A percentile compares a stretch with the other conserved stretches of the same genome.
Evolutionary conservation across 2,329 filamentous ascomycete genomes (phyloP).

Genomic region (Diaporthe aspalathi): DNA sequence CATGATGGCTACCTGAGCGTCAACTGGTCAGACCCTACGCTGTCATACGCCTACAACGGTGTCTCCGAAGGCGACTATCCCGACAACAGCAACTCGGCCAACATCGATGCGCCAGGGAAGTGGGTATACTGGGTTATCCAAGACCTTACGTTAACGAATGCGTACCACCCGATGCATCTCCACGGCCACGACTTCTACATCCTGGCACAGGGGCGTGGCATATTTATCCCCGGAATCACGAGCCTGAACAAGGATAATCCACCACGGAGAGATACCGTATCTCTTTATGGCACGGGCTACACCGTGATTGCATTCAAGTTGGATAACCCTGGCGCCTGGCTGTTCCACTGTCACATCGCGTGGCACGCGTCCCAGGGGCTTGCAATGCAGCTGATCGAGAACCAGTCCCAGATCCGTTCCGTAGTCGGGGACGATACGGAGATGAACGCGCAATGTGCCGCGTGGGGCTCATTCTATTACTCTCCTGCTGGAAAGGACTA

Average conservation of each 20-base stretch:
- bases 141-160: conserved; percentile 25
- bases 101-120: conserved; percentile 2
- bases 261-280: conserved; percentile 52
- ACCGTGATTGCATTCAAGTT: conserved; percentile 48
- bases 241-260: conserved; percentile 47
- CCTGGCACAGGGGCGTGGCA: conserved; percentile 47
- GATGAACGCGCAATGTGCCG: background rate
- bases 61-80: conserved; percentile 1
- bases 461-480: background rate
- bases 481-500: background rate
- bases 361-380: conserved; percentile 53
- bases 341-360: conserved; percentile 46
- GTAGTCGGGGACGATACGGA: conserved; percentile 14
- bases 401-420: conserved; percentile 34
- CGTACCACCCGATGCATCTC: conserved; percentile 59
- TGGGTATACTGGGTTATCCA: conserved; percentile 33
- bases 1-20: conserved; percentile 23
- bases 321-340: conserved; percentile 48
- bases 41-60: conserved; percentile 13
- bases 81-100: conserved; percentile 14
- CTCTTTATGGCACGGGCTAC: conserved; percentile 47
- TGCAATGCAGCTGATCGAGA: conserved; percentile 56
- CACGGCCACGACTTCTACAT: too few relatives aligned
- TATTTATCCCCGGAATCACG: conserved; percentile 38
- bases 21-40: conserved; percentile 20